phyloP scores from a whole-genome alignment of 768 basidiomycete species.

The Glaciozyma antarctica region DNA sequence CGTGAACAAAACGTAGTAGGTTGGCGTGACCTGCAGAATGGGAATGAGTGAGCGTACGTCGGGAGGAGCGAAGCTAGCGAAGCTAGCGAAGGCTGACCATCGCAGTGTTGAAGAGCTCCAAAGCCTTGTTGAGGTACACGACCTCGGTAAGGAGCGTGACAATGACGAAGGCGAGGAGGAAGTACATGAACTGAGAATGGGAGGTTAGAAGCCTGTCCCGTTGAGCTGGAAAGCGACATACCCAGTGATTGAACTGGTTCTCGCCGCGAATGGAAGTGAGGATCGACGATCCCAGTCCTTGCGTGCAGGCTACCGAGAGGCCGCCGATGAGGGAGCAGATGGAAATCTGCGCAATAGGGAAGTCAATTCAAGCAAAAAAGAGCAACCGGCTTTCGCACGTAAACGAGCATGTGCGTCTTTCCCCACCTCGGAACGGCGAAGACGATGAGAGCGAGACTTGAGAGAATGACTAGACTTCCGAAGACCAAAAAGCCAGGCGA shows the following conservation, averaged over 20 bases:
- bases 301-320: slow-evolving; percentile 85
- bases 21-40: slow-evolving; percentile 34
- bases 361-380: not conserved
- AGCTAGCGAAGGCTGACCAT: slow-evolving; percentile 39
- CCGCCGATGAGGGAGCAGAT: slow-evolving; percentile 97
- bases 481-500: slow-evolving; percentile 67
- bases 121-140: slow-evolving; percentile 65
- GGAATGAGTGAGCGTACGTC: not conserved
- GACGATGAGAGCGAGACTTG: slow-evolving; percentile 57
- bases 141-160: slow-evolving; percentile 54
- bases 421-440: slow-evolving; percentile 81
- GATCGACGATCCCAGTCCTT: slow-evolving; percentile 84
- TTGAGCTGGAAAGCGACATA: slow-evolving; percentile 36
- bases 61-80: not conserved
- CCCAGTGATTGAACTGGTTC: slow-evolving; percentile 78
- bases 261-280: slow-evolving; percentile 50
- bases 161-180: slow-evolving; percentile 70
- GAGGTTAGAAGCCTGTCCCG: too few species aligned
- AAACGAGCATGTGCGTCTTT: slow-evolving; percentile 71
- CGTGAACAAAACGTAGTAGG: slow-evolving; percentile 39
- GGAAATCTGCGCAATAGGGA: slow-evolving; percentile 1
- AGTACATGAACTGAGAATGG: slow-evolving; percentile 47
- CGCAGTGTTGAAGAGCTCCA: slow-evolving; percentile 76
- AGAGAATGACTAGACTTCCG: slow-evolving; percentile 47
- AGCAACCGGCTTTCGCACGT: slow-evolving; percentile 22